A percentile compares a stretch with the other conserved stretches of the same genome.
Conservation (phyloP, 257 asterid species). For the Catharanthus roseus region DNA sequence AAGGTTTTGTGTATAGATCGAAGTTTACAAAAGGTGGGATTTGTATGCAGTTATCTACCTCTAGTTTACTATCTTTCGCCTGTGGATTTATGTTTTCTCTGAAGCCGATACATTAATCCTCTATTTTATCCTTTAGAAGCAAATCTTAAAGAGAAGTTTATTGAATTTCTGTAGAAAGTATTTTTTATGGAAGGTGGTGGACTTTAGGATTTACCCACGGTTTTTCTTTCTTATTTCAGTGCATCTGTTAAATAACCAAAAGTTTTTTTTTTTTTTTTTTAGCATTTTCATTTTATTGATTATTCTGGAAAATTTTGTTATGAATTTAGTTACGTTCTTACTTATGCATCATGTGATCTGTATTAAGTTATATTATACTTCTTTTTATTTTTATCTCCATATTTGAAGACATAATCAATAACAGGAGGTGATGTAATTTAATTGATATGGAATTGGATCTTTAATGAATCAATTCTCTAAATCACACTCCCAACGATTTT, state of each 20-base stretch:
- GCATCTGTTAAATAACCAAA: not conserved
- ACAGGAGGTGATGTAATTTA: too few species aligned
- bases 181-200: not conserved
- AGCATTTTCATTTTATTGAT: not conserved
- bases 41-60: not conserved
- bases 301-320: too few species aligned
- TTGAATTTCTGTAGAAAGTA: not conserved
- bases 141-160: too few species aligned
- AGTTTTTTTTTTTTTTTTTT: not conserved
- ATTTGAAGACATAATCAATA: too few species aligned
- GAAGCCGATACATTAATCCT: not conserved
- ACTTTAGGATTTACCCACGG: not conserved
- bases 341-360: too few species aligned
- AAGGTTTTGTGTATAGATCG: not conserved
- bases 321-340: too few species aligned
- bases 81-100: not conserved
- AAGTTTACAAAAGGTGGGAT: not conserved
- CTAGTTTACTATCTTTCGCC: not conserved
- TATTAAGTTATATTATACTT: too few species aligned
- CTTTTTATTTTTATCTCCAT: too few species aligned
- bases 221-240: not conserved
- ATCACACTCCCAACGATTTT: too few species aligned
- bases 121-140: too few species aligned
- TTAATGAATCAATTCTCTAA: too few species aligned
- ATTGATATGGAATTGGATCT: too few species aligned